Evolutionary conservation across 2,329 filamentous ascomycete species (phyloP).

Genomic region (Sordariomycetes sp.): DNA sequence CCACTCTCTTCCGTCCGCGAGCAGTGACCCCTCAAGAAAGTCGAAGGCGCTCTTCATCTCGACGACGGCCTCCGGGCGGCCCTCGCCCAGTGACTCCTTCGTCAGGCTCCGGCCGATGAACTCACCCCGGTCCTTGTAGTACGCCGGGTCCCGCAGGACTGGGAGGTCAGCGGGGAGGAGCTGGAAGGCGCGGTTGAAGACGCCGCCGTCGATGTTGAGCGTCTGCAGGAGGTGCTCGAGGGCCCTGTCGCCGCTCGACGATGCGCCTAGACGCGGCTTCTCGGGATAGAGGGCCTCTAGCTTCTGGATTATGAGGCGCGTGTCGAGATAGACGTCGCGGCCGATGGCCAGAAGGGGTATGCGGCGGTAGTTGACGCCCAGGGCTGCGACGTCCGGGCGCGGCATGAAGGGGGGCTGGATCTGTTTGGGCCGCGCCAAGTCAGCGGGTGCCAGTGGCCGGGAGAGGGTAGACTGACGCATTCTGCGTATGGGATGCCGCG

Average conservation of each 20-base stretch:
- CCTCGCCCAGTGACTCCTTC: constrained; percentile 11
- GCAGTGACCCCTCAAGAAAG: constrained; percentile 45
- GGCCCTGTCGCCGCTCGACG: constrained; percentile 24
- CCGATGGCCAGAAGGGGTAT: constrained; percentile 57
- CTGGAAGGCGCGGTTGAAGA: constrained; percentile 39
- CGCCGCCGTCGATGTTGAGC: constrained; percentile 39
- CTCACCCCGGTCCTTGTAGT: constrained; percentile 40
- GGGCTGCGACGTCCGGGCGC: constrained; percentile 45
- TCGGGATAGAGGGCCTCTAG: constrained; percentile 43
- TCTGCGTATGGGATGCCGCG: constrained; percentile 51
- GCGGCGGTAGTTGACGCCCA: constrained; percentile 54
- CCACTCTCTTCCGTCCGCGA: constrained; percentile 56
- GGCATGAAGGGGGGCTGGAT: constrained; percentile 54
- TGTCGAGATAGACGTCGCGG: constrained; percentile 56
- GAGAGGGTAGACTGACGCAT: constrained; percentile 38
- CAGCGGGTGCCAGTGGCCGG: background rate
- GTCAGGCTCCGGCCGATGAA: constrained; percentile 17
- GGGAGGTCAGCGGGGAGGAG: constrained; percentile 44
- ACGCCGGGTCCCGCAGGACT: constrained; percentile 40
- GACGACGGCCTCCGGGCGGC: constrained; percentile 39
- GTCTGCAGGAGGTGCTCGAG: constrained; percentile 41
- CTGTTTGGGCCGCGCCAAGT: constrained; percentile 19
- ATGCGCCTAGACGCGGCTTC: constrained; percentile 21
- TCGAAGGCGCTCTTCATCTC: constrained; percentile 40
- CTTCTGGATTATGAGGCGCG: constrained; percentile 51